Percentiles rank a stretch among this genome's conserved stretches.
These are phyloP conservation scores for Gnomoniopsis smithogilvyi DNA, from an alignment of 2,329 filamentous ascomycete species.

Conservation along the genomic window DNA sequence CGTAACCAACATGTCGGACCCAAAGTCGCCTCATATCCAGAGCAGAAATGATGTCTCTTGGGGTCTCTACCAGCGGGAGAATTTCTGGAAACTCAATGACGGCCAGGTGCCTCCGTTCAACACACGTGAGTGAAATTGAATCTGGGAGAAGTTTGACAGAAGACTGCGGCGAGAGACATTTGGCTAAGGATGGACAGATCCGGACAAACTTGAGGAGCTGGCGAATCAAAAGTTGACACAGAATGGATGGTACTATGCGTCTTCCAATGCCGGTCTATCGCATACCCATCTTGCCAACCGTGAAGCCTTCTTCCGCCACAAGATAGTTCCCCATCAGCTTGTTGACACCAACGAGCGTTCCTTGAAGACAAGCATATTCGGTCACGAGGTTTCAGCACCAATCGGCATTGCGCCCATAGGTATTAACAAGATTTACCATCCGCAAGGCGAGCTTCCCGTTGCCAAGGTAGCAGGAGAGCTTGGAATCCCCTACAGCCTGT, in stretches of 20 bases:
- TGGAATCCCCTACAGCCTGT: constrained; percentile 56
- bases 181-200: constrained; percentile 34
- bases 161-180: background rate
- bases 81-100: constrained; percentile 26
- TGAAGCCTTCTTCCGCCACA: constrained; percentile 61
- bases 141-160: too few relatives aligned
- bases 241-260: constrained; percentile 58
- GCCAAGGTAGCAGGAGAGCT: constrained; percentile 58
- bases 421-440: constrained; percentile 64
- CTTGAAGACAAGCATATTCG: constrained; percentile 55
- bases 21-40: constrained; percentile 23
- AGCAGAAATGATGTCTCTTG: constrained; percentile 23
- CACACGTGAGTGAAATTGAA: constrained; percentile 18
- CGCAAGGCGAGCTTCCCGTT: constrained; percentile 54
- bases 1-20: constrained; percentile 15
- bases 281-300: constrained; percentile 54
- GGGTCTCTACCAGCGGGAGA: constrained; percentile 25
- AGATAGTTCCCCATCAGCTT: constrained; percentile 59
- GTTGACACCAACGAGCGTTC: constrained; percentile 59
- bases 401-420: constrained; percentile 64
- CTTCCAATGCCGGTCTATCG: constrained; percentile 53
- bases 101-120: constrained; percentile 23
- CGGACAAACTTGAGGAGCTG: constrained; percentile 54
- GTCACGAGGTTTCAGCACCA: constrained; percentile 55
- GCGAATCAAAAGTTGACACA: constrained; percentile 54